These are phyloP conservation scores for Fomitopsis serialis DNA, from an alignment of 768 basidiomycete species.

Conservation along the genomic window DNA sequence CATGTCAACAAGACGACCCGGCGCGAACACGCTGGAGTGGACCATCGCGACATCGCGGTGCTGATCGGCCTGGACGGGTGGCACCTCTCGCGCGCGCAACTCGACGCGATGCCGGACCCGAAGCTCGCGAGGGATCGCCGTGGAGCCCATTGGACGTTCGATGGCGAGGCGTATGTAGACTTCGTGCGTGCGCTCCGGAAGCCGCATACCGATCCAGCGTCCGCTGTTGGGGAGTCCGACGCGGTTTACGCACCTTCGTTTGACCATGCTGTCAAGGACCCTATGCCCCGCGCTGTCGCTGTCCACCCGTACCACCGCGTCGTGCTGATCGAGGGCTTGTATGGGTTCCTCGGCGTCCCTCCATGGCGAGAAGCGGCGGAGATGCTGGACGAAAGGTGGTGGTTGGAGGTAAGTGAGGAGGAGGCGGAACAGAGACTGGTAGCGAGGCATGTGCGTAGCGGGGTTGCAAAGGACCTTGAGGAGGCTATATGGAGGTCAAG, in stretches of 20 bases:
- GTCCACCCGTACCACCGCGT: slow-evolving; percentile 67
- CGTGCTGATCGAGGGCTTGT: slow-evolving; percentile 87
- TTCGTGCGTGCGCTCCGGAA: slow-evolving; percentile 58
- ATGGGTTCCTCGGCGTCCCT: slow-evolving; percentile 65
- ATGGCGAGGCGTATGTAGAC: slow-evolving; percentile 60
- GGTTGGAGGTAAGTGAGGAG: slow-evolving; percentile 51
- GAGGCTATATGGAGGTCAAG: slow-evolving; percentile 70
- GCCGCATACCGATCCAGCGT: slow-evolving; percentile 15
- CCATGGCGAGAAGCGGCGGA: slow-evolving; percentile 68
- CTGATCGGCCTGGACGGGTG: slow-evolving; percentile 88
- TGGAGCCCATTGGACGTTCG: slow-evolving; percentile 91
- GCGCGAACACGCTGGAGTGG: slow-evolving; percentile 3
- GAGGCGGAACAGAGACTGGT: slow-evolving; percentile 59
- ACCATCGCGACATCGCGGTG: slow-evolving; percentile 34
- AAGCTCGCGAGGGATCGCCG: slow-evolving; percentile 72
- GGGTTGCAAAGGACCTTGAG: slow-evolving; percentile 58
- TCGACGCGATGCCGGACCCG: slow-evolving; percentile 74
- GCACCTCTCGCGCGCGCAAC: slow-evolving; percentile 77
- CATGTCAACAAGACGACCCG: slow-evolving; percentile 43
- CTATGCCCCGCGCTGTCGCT: slow-evolving; percentile 49
- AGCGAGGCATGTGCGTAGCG: slow-evolving; percentile 71
- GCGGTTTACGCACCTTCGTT: slow-evolving; percentile 74
- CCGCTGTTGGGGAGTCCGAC: not conserved
- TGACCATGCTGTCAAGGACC: slow-evolving; percentile 85
- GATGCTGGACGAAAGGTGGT: slow-evolving; percentile 76